Conservation (phyloP, 106 monocot species). For the Dendrobium nobile region DNA sequence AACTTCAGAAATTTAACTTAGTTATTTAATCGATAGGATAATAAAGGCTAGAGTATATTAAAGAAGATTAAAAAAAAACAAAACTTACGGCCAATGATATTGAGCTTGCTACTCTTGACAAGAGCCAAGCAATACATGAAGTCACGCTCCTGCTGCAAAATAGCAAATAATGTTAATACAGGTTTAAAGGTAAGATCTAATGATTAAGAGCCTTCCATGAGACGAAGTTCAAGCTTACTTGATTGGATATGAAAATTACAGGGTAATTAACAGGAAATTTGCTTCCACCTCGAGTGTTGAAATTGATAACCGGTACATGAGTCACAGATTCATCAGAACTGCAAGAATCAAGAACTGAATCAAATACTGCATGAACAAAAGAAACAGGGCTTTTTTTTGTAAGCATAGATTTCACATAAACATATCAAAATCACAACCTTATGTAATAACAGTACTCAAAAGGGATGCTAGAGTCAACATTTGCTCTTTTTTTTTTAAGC, state of each 20-base stretch:
- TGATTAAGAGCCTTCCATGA: not conserved
- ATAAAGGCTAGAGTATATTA: not conserved
- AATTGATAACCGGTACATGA: conserved; percentile 34
- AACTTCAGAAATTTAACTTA: too few relatives aligned
- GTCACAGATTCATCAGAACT: conserved; percentile 35
- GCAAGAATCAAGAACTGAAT: conserved; percentile 16
- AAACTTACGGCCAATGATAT: conserved; percentile 88
- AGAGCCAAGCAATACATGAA: conserved; percentile 71
- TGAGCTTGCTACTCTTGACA: conserved; percentile 46
- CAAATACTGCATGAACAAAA: not conserved
- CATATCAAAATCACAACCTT: conserved; percentile 28
- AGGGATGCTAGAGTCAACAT: conserved; percentile 27
- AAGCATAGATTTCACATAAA: not conserved
- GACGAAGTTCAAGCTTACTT: conserved; percentile 20
- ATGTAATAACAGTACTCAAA: conserved; percentile 82
- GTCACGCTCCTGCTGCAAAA: conserved; percentile 30
- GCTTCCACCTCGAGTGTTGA: conserved; percentile 55
- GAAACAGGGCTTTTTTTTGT: too few relatives aligned
- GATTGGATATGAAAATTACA: conserved; percentile 32
- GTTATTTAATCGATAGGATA: not conserved
- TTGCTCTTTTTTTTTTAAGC: conserved; percentile 28
- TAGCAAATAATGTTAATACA: not conserved
- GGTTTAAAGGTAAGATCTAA: not conserved
- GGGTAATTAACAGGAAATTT: conserved; percentile 57
- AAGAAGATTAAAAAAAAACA: not conserved